A percentile compares a stretch with the other conserved stretches of the same genome.
phyloP scores from a whole-genome alignment of 2,329 filamentous ascomycete genomes.

The Aureobasidium sp. region DNA sequence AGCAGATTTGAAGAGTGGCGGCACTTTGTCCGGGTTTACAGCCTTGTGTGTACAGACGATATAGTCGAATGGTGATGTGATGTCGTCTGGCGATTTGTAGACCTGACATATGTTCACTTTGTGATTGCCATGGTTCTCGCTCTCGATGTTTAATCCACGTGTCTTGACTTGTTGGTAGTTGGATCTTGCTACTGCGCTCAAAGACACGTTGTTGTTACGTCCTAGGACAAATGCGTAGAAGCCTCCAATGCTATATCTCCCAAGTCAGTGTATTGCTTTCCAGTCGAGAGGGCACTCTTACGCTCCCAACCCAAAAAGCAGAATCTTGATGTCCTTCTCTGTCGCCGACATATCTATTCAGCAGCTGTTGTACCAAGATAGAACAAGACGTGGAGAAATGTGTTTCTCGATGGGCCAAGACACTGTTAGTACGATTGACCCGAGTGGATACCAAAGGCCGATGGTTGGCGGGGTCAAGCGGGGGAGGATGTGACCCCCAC shows the following conservation, averaged over 20 bases:
- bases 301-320: conserved; percentile 50
- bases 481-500: conserved; percentile 1
- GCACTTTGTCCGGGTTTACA: conserved; percentile 31
- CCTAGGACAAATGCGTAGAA: conserved; percentile 52
- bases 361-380: background rate
- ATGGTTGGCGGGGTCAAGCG: conserved; percentile 1
- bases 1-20: conserved; percentile 34
- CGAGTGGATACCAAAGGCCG: background rate
- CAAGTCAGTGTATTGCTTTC: background rate
- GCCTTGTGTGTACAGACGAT: conserved; percentile 43
- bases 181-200: conserved; percentile 40
- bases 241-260: conserved; percentile 43
- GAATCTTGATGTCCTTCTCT: conserved; percentile 27
- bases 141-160: conserved; percentile 38
- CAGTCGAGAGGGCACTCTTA: conserved; percentile 27
- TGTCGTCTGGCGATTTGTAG: conserved; percentile 31
- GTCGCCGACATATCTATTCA: background rate
- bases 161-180: conserved; percentile 39
- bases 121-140: conserved; percentile 36
- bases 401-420: background rate
- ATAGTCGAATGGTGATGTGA: conserved; percentile 36
- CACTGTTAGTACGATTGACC: background rate
- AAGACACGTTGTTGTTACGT: conserved; percentile 33
- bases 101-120: conserved; percentile 24
- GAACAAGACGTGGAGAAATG: background rate